phyloP scores from a whole-genome alignment of 345 rosid species.

The Carallia brachiata region DNA sequence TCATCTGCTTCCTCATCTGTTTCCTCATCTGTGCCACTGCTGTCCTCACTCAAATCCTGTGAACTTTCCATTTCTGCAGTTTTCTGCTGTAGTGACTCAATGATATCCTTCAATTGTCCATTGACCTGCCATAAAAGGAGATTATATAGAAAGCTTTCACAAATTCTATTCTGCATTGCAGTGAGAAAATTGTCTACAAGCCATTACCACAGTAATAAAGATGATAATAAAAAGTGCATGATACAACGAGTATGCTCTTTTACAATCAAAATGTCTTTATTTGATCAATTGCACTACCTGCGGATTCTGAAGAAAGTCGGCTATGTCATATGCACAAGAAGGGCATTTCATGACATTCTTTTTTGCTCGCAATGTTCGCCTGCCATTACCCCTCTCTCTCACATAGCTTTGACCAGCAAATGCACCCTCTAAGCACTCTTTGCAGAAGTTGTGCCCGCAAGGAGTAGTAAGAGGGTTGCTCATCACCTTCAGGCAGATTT shows the following conservation, averaged over 20 bases:
- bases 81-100: conserved; percentile 40
- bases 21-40: conserved; percentile 9
- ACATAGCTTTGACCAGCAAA: conserved; percentile 42
- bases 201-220: not conserved
- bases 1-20: not conserved
- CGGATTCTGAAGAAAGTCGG: conserved; percentile 53
- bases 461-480: conserved; percentile 64
- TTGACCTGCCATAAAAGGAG: conserved; percentile 49
- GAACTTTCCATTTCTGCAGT: conserved; percentile 29
- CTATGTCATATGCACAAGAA: conserved; percentile 51
- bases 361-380: conserved; percentile 44
- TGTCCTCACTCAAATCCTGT: conserved; percentile 5
- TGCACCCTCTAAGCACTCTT: conserved; percentile 51
- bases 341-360: conserved; percentile 69
- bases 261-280: not conserved
- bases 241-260: not conserved
- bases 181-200: not conserved
- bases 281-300: conserved; percentile 31
- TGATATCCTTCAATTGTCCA: conserved; percentile 53
- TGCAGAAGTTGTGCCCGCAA: conserved; percentile 69
- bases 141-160: not conserved
- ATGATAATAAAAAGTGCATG: not conserved
- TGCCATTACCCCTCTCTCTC: conserved; percentile 50
- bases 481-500: conserved; percentile 55
- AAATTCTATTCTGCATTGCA: too few relatives aligned